Percentiles rank a stretch among this genome's conserved stretches.
phyloP scores from a whole-genome alignment of 2,329 filamentous ascomycete genomes.

The Dothideomycetes sp. region DNA sequence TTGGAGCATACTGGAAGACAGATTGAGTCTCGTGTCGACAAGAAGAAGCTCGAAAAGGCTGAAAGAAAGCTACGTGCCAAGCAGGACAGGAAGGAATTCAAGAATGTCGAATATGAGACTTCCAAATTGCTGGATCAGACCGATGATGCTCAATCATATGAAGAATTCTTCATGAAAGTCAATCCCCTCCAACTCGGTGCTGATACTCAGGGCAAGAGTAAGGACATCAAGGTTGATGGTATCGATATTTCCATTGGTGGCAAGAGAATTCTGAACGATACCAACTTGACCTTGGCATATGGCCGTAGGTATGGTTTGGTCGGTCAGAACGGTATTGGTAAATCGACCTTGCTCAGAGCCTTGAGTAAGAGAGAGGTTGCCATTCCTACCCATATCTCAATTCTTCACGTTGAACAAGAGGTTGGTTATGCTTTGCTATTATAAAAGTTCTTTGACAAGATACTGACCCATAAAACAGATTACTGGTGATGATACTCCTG shows the following conservation, averaged over 20 bases:
- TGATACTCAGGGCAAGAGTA: conserved; percentile 68
- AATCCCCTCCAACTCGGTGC: conserved; percentile 85
- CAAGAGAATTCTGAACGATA: conserved; percentile 80
- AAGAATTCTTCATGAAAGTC: conserved; percentile 99
- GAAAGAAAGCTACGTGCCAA: conserved; percentile 96
- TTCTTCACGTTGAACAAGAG: conserved; percentile 97
- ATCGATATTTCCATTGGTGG: conserved; percentile 92
- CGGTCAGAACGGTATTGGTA: conserved; percentile 94
- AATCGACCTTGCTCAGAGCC: conserved; percentile 79
- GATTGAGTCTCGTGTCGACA: conserved; percentile 94
- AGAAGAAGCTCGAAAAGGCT: conserved; percentile 98
- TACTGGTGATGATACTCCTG: conserved; percentile 87
- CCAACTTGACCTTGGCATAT: conserved; percentile 80
- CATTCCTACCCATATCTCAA: conserved; percentile 95
- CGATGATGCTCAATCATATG: conserved; percentile 80
- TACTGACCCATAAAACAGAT: too few relatives aligned
- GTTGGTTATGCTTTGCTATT: neutral
- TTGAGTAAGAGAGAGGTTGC: conserved; percentile 86
- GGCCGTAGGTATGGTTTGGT: conserved; percentile 93
- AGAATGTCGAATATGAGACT: conserved; percentile 95
- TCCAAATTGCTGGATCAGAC: conserved; percentile 78
- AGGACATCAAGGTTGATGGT: conserved; percentile 96
- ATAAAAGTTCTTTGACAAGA: too few relatives aligned
- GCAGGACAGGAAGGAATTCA: conserved; percentile 97
- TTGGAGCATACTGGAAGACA: conserved; percentile 87